These are phyloP conservation scores for Phlegmacium glaucopus DNA, from an alignment of 768 basidiomycete species.

Conservation along the genomic window DNA sequence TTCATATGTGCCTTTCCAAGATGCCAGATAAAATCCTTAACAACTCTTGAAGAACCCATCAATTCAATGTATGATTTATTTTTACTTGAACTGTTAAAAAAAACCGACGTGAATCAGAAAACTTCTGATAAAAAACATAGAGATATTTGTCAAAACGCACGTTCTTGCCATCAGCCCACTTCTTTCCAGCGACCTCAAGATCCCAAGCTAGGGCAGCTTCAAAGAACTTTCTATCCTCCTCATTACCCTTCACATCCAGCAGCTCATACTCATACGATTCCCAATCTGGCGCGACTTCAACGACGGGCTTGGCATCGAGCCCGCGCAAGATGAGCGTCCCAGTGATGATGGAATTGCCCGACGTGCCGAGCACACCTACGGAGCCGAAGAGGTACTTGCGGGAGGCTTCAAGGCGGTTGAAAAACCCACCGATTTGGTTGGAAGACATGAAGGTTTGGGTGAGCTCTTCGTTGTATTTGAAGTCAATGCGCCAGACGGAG, in stretches of 20 bases:
- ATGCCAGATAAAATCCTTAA: too few species aligned
- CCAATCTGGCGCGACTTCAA: conserved; percentile 85
- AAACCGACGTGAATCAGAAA: too few species aligned
- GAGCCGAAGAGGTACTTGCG: conserved; percentile 97
- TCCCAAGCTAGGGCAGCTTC: conserved; percentile 95
- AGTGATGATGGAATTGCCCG: conserved; percentile 75
- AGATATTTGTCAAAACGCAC: too few species aligned
- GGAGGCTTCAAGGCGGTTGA: conserved; percentile 96
- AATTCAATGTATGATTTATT: too few species aligned
- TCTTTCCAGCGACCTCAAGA: conserved; percentile 81
- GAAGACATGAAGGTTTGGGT: conserved; percentile 92
- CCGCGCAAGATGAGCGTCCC: conserved; percentile 87
- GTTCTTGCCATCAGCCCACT: conserved; percentile 89
- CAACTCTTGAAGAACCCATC: too few species aligned
- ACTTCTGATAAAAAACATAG: too few species aligned
- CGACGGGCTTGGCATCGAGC: conserved; percentile 61
- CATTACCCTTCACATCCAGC: conserved; percentile 71
- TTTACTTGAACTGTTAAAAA: too few species aligned
- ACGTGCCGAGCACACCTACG: conserved; percentile 81
- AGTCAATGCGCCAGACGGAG: conserved; percentile 90
- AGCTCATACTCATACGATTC: conserved; percentile 83
- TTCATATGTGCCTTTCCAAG: too few species aligned
- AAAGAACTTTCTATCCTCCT: conserved; percentile 84
- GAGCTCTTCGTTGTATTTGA: conserved; percentile 95
- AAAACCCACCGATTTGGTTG: conserved; percentile 94